Percentiles rank a stretch among this genome's conserved stretches.
These are phyloP conservation scores for Emericellopsis atlantica DNA, from an alignment of 2,329 filamentous ascomycete genomes.

Conservation along the genomic window DNA sequence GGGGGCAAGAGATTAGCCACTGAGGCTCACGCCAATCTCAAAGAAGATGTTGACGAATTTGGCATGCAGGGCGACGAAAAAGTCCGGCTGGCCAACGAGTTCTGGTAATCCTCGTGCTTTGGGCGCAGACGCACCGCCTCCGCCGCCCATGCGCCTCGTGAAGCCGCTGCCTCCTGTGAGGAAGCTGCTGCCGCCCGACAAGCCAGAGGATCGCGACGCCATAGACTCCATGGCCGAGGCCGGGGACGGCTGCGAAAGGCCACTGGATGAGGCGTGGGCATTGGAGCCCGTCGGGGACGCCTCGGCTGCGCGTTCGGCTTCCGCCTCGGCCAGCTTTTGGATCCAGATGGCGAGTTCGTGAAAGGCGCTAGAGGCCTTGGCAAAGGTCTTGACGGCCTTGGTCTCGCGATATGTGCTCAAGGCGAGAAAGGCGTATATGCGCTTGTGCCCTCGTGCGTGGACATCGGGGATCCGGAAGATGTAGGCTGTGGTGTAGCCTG, in stretches of 20 bases:
- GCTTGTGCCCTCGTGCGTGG: conserved; percentile 53
- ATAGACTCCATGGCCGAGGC: conserved; percentile 11
- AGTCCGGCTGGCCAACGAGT: conserved; percentile 52
- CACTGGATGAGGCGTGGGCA: conserved; percentile 21
- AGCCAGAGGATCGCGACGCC: neutral
- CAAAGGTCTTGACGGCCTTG: conserved; percentile 53
- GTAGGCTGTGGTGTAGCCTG: conserved; percentile 58
- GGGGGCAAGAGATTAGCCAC: conserved; percentile 20
- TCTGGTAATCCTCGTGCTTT: conserved; percentile 52
- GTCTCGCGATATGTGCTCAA: conserved; percentile 54
- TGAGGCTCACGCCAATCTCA: conserved; percentile 42
- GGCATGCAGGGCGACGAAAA: conserved; percentile 54
- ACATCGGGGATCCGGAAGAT: conserved; percentile 59
- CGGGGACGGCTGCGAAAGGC: conserved; percentile 7
- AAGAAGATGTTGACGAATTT: conserved; percentile 51
- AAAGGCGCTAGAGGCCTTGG: conserved; percentile 48
- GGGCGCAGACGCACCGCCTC: conserved; percentile 40
- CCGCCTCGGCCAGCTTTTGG: conserved; percentile 48
- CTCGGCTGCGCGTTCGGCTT: conserved; percentile 44
- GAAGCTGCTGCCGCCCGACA: conserved; percentile 37
- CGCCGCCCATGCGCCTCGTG: conserved; percentile 43
- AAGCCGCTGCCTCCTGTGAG: conserved; percentile 42
- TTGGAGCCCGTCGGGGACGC: conserved; percentile 23
- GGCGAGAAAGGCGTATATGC: conserved; percentile 56
- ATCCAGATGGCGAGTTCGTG: conserved; percentile 54